phyloP scores from a whole-genome alignment of 2,329 filamentous ascomycete genomes.

The Plenodomus lindquistii region DNA sequence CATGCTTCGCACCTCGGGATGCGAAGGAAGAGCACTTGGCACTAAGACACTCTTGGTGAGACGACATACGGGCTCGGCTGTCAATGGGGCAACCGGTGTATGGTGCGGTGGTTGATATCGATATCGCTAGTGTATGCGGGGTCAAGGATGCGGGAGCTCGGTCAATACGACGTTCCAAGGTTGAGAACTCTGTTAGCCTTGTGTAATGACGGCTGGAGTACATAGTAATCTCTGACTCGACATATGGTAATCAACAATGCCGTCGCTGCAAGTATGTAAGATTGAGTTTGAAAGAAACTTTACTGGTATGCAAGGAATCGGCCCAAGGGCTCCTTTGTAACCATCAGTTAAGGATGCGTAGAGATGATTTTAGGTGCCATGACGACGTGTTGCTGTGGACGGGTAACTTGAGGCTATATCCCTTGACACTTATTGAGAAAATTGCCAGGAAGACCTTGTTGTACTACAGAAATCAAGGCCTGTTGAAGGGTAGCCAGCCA shows the following conservation, averaged over 20 bases:
- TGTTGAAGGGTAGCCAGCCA: background rate
- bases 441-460: background rate
- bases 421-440: background rate
- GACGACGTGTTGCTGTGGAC: background rate
- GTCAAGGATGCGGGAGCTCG: background rate
- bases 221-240: background rate
- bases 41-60: background rate
- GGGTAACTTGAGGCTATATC: background rate
- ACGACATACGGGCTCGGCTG: background rate
- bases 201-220: background rate
- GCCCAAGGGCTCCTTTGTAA: too few relatives aligned
- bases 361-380: background rate
- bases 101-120: background rate
- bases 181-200: background rate
- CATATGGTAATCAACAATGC: background rate
- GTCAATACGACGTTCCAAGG: background rate
- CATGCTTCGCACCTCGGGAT: too few relatives aligned
- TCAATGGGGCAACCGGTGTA: background rate
- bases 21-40: background rate
- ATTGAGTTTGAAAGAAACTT: background rate
- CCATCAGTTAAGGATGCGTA: background rate
- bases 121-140: background rate
- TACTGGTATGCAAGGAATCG: background rate
- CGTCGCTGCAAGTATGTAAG: background rate
- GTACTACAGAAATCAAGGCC: background rate